Percentiles rank a stretch among this genome's conserved stretches.
These are phyloP conservation scores for Gnomoniopsis sp. DNA, from an alignment of 2,329 filamentous ascomycete genomes.

Conservation along the genomic window DNA sequence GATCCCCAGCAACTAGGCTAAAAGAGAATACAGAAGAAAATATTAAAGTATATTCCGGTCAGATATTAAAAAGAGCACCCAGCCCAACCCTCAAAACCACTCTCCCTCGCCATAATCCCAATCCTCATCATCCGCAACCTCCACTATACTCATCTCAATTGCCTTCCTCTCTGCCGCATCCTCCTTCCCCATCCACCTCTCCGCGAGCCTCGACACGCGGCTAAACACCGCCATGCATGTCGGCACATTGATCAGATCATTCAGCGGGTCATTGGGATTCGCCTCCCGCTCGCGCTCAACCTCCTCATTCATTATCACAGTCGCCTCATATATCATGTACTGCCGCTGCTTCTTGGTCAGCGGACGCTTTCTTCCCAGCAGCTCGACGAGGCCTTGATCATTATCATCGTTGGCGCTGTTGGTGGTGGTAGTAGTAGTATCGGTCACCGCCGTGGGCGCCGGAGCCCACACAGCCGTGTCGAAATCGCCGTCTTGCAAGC, in stretches of 20 bases:
- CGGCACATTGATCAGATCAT: neutral
- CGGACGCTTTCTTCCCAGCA: neutral
- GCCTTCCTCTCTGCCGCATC: neutral
- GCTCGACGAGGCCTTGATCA: no score
- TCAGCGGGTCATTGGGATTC: neutral
- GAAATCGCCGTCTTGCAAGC: neutral
- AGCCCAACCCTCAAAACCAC: no score
- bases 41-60: no score
- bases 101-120: neutral
- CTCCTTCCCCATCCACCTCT: neutral
- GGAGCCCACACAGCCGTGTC: neutral
- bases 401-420: neutral
- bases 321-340: neutral
- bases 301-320: neutral
- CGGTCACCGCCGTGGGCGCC: neutral
- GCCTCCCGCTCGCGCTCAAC: neutral
- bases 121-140: neutral
- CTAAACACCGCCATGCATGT: conserved; percentile 1
- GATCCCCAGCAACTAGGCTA: no score
- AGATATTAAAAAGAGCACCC: no score
- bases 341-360: neutral
- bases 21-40: no score
- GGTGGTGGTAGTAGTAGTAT: neutral
- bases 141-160: neutral
- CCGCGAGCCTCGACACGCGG: neutral